Conservation (phyloP, 2,329 filamentous ascomycete species). For the Clonostachys solani region DNA sequence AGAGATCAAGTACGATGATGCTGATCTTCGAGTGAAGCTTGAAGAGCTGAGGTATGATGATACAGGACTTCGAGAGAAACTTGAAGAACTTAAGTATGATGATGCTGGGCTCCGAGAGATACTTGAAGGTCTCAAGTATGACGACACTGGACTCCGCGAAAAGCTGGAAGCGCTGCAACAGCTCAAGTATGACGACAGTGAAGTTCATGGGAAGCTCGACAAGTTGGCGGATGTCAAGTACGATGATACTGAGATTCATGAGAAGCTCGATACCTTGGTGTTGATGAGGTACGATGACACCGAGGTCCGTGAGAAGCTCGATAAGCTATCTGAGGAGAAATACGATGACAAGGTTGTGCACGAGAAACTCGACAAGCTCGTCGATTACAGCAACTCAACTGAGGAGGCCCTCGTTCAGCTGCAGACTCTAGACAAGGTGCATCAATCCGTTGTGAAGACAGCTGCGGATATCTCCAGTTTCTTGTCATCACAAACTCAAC, state of each 20-base stretch:
- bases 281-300: slow-evolving; percentile 20
- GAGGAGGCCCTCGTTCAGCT: slow-evolving; percentile 71
- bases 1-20: slow-evolving; percentile 51
- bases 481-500: slow-evolving; percentile 69
- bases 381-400: slow-evolving; percentile 62
- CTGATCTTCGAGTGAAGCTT: slow-evolving; percentile 41
- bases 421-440: slow-evolving; percentile 81
- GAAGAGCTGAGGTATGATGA: slow-evolving; percentile 19
- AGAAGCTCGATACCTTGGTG: slow-evolving; percentile 34
- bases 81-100: slow-evolving; percentile 21
- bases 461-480: slow-evolving; percentile 83
- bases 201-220: slow-evolving; percentile 21
- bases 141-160: slow-evolving; percentile 18
- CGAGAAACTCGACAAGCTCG: slow-evolving; percentile 38
- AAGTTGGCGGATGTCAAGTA: slow-evolving; percentile 47
- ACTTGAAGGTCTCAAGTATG: slow-evolving; percentile 25
- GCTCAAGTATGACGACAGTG: slow-evolving; percentile 17
- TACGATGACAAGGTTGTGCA: slow-evolving; percentile 46
- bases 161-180: slow-evolving; percentile 25
- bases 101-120: slow-evolving; percentile 19
- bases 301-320: slow-evolving; percentile 19
- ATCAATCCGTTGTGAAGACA: slow-evolving; percentile 79
- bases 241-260: slow-evolving; percentile 36
- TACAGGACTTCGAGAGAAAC: slow-evolving; percentile 18
- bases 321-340: slow-evolving; percentile 37